Percentiles rank a stretch among this genome's conserved stretches.
These are phyloP conservation scores for Cytospora leucostoma DNA, from an alignment of 2,329 filamentous ascomycete species.

Conservation along the genomic window DNA sequence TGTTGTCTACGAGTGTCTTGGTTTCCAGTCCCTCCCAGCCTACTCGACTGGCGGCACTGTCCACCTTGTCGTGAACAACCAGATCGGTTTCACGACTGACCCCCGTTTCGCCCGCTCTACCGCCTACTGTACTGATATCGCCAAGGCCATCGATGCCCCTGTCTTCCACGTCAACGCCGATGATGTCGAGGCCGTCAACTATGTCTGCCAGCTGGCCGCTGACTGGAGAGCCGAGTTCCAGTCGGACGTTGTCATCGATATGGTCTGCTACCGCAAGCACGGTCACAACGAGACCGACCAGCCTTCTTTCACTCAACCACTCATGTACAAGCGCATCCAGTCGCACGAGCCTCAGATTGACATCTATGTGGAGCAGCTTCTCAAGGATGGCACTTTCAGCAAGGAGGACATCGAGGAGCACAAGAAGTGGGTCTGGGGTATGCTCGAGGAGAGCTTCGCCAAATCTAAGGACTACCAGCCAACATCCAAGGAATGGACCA, in stretches of 20 bases:
- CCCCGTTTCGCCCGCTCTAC: conserved; percentile 96
- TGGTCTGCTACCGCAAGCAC: conserved; percentile 98
- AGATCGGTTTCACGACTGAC: conserved; percentile 99
- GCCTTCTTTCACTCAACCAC: conserved; percentile 97
- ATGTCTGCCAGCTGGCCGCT: conserved; percentile 92
- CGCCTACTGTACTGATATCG: conserved; percentile 98
- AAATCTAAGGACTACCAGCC: conserved; percentile 98
- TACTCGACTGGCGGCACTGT: conserved; percentile 98
- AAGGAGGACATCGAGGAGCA: conserved; percentile 98
- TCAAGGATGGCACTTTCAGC: conserved; percentile 91
- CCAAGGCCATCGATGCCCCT: conserved; percentile 96
- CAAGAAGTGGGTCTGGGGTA: conserved; percentile 99
- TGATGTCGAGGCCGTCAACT: conserved; percentile 97
- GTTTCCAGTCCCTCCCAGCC: conserved; percentile 91
- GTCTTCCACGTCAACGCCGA: conserved; percentile 99
- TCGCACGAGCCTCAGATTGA: conserved; percentile 83
- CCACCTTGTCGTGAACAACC: conserved; percentile 98
- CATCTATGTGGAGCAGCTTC: conserved; percentile 87
- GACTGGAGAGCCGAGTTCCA: conserved; percentile 99
- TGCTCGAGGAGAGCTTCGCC: conserved; percentile 96
- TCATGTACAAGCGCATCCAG: conserved; percentile 99
- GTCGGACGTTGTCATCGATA: conserved; percentile 95
- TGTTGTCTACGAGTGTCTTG: conserved; percentile 97
- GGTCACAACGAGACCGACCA: conserved; percentile 99
- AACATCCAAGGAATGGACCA: conserved; percentile 96